Conservation (phyloP, 306 rosid genomes). For the Gleditsia sinensis region DNA sequence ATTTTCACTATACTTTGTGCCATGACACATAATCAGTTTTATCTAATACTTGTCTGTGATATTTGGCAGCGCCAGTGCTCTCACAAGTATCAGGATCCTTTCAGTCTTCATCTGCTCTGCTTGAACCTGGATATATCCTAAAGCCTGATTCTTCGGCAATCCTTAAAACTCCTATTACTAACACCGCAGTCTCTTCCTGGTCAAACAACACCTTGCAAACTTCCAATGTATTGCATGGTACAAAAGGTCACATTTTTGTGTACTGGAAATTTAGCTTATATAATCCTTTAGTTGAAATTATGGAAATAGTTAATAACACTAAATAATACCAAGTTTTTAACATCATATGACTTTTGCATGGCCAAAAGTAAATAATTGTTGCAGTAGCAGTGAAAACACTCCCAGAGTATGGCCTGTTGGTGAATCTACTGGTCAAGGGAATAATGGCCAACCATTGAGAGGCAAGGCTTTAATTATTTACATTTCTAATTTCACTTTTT, state of each 20-base stretch:
- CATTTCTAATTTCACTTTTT: neutral
- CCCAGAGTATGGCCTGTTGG: constrained; percentile 41
- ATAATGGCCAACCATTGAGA: constrained; percentile 49
- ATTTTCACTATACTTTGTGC: neutral
- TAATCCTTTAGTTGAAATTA: neutral
- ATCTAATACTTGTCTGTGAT: constrained; percentile 19
- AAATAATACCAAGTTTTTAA: constrained; percentile 3
- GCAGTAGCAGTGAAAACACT: constrained; percentile 68
- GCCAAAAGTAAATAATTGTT: constrained; percentile 50
- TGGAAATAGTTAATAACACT: neutral
- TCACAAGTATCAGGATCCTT: constrained; percentile 52
- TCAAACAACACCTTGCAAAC: constrained; percentile 50
- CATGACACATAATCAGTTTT: neutral
- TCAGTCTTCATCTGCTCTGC: constrained; percentile 60
- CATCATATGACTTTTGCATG: constrained; percentile 38
- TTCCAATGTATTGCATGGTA: constrained; percentile 45
- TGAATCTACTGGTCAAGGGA: constrained; percentile 58
- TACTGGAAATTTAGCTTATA: neutral
- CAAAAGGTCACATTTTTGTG: constrained; percentile 41
- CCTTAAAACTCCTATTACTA: constrained; percentile 47
- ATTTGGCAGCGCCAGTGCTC: constrained; percentile 49
- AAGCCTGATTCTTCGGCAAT: constrained; percentile 59
- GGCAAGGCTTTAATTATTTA: constrained; percentile 44
- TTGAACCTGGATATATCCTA: constrained; percentile 51
- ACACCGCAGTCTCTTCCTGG: constrained; percentile 53